Base-by-base conservation (phyloP, 805 yeast genomes). In the Debaryomyces hansenii region DNA sequence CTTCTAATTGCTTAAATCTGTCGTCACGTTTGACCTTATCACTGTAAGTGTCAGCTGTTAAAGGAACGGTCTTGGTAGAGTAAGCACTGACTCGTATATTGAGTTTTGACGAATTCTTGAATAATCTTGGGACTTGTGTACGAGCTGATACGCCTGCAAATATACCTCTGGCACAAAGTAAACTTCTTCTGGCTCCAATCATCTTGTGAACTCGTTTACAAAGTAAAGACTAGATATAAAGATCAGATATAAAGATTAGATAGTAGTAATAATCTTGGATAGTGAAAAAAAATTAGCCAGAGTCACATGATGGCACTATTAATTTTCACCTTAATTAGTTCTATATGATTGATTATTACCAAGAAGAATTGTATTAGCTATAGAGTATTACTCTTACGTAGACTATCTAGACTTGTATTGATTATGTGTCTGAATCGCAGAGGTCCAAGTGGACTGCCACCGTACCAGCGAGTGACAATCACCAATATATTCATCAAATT, bases 401-500 rank as follows among this genome's bases (percentile, higher is more conserved):
- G 27, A 20, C 47, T 44, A 34, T 39, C 37, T 9, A 37, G 4
- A 35, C 34, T n/a, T n/a, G 35, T 33, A 20, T 75, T 72, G 40
- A 80, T 74, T 4, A 88, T 87, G 53, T 82, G 84, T 48, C 87
- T 72, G 57, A 87, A 88, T 45, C 96, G 63, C 20, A 81, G 75
- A 4, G 88, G 75, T 0, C 96, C 96, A 35, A 88, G 59, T 4
- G 87, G 87, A 0, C 75, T 73, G 0, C 96, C 95, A 1, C 92
- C 92, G 58, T 85, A 85, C 96, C 95, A 87, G 49, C 96, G 60
- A 0, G 87, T 79, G 0, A 85, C 94, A 21, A 87, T 82, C 0
- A 87, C 76, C 14, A 87, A 55, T 0, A 82, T 77, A 57, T 85
- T 83, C 4, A 74, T 62, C 10, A 82, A 44, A 33, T 76, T 64